Evolutionary conservation across 257 asterid genomes (phyloP), one percentile per base, ranked within the genome.

Genomic region (Ocimum tenuiflorum): DNA sequence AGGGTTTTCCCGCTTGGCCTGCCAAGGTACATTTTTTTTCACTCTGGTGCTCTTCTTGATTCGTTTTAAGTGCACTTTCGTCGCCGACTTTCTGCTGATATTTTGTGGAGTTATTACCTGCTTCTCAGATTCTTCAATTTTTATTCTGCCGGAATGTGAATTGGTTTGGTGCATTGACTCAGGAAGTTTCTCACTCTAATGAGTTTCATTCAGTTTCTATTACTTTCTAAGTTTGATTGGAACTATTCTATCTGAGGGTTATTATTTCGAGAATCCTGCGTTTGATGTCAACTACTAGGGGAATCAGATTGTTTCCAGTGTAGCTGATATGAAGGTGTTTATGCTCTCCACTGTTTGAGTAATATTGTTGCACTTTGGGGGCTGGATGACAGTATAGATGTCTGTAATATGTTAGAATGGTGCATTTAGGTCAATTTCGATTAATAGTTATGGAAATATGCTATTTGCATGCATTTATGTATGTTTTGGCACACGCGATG

Each of bases 1-100:
- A 87, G 81, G 97, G 96, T 17, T 90, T 83, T 63, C 97, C 96
- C 55, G 78, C 91, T 75, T 90, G 97, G 97, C 96, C 97, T 65
- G 96, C 97, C 70, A 90, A 90, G 96, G 96, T 90, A 36, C 75
- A 63, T 68, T 71, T 59, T 79, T 66, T 3, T 52, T 60, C 33
- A 38, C 63, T 38, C 65, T 38, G 20, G 4, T 42, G 11, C 7
- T 43, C 63, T 24, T 22, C 24, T n/a, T 46, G 12, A 54, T 71
- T 41, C 19, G 0, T 47, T 41, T 31, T 29, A 17, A 12, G 27
- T 1, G 4, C 36, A 52, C 13, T 46, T 12, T 48, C 49, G 27
- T 61, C 19, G 20, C 39, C 23, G 12, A 0, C 22, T 43, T 70
- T 62, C 20, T n/a, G 14, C 14, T 50, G 46, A 52, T 57, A 64